phyloP scores from a whole-genome alignment of 257 asterid species.

The Nicotiana sylvestris region DNA sequence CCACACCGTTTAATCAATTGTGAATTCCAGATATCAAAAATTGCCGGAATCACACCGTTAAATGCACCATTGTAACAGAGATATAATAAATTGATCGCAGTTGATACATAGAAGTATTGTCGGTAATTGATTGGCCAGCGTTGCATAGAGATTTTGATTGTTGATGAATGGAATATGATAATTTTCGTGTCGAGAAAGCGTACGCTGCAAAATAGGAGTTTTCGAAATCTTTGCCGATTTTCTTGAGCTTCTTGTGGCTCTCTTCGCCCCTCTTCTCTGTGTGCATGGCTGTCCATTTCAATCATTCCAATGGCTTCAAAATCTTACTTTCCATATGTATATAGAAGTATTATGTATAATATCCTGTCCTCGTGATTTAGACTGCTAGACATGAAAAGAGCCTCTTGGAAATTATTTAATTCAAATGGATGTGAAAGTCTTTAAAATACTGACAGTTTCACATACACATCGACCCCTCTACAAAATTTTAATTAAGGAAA shows the following conservation, averaged over 20 bases:
- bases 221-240: constrained; percentile 58
- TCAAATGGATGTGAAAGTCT: background rate
- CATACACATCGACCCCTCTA: background rate
- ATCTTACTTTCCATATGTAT: background rate
- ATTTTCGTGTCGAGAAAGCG: constrained; percentile 43
- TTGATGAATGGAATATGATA: constrained; percentile 22
- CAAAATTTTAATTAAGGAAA: background rate
- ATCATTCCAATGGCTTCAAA: background rate
- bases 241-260: constrained; percentile 25
- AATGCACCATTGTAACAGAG: background rate
- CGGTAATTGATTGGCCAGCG: background rate
- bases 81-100: background rate
- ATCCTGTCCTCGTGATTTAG: background rate
- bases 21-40: background rate
- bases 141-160: constrained; percentile 17
- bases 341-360: too few relatives aligned
- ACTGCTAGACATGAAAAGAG: background rate
- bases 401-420: background rate
- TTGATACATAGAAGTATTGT: background rate
- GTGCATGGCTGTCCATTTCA: background rate
- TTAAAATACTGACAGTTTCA: background rate
- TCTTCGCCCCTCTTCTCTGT: background rate
- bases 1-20: background rate
- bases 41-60: too few relatives aligned
- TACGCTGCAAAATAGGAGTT: constrained; percentile 54